These are phyloP conservation scores for Tulasnella sp. DNA, from an alignment of 768 basidiomycete genomes.

Conservation along the genomic window DNA sequence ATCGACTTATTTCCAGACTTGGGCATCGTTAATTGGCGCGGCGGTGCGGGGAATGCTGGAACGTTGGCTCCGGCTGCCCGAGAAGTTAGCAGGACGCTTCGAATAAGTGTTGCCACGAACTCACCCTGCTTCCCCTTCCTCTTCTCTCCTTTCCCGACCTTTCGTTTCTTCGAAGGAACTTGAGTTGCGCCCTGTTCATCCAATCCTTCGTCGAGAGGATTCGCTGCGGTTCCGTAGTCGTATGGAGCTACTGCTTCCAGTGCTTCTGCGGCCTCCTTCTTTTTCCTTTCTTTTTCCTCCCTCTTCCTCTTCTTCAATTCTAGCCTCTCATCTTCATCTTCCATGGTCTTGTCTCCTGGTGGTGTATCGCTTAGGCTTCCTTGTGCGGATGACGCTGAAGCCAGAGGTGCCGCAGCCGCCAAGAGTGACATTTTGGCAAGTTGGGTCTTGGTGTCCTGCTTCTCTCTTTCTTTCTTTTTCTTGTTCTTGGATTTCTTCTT, in stretches of 20 bases:
- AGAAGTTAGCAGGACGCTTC: neutral
- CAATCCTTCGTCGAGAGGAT: slow-evolving; percentile 61
- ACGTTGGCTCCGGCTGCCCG: neutral
- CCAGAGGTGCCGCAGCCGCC: neutral
- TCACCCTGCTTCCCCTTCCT: slow-evolving; percentile 30
- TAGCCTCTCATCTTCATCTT: slow-evolving; percentile 12
- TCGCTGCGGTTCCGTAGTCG: slow-evolving; percentile 61
- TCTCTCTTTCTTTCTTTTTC: slow-evolving; percentile 13
- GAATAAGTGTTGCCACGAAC: neutral
- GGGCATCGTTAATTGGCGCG: slow-evolving; percentile 52
- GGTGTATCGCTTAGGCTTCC: slow-evolving; percentile 12
- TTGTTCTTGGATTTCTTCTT: slow-evolving; percentile 56
- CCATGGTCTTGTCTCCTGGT: slow-evolving; percentile 21
- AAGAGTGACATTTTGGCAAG: neutral
- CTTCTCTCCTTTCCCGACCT: slow-evolving; percentile 44
- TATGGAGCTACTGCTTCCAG: slow-evolving; percentile 44
- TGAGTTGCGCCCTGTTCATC: slow-evolving; percentile 45
- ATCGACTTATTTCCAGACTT: slow-evolving; percentile 63
- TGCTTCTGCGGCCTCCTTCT: slow-evolving; percentile 24
- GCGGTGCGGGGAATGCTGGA: slow-evolving; percentile 54
- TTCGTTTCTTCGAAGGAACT: slow-evolving; percentile 27
- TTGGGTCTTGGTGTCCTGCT: slow-evolving; percentile 9
- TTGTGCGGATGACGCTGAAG: slow-evolving; percentile 20
- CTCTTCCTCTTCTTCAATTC: slow-evolving; percentile 24
- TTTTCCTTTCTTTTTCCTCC: slow-evolving; percentile 25